These are phyloP conservation scores for Wolfiporia cocos DNA, from an alignment of 1,284 basidiomycete species.

Conservation along the genomic window DNA sequence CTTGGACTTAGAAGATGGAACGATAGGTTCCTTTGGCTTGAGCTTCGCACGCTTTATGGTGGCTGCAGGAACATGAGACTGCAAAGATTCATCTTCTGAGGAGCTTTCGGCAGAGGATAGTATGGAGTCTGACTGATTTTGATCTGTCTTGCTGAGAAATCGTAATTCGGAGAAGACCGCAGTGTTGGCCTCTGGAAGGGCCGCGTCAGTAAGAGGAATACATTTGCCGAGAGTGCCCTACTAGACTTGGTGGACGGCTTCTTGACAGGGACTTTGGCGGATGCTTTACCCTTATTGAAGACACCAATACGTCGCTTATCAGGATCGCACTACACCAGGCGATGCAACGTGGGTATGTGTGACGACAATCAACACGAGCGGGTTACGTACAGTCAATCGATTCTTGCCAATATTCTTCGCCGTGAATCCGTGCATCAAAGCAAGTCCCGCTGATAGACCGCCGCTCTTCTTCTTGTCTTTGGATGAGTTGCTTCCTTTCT, in stretches of 20 bases:
- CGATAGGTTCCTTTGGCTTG: no score
- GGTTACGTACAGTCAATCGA: constrained; percentile 65
- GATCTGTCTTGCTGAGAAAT: constrained; percentile 37
- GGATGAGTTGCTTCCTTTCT: constrained; percentile 22
- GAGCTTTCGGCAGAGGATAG: no score
- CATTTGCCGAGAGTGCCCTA: constrained; percentile 3
- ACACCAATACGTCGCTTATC: constrained; percentile 53
- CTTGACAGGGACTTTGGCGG: constrained; percentile 32
- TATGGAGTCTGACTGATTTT: no score
- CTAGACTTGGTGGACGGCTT: constrained; percentile 8
- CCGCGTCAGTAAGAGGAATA: background rate
- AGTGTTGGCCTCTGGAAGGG: constrained; percentile 9
- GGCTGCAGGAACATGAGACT: no score
- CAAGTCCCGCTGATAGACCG: constrained; percentile 43
- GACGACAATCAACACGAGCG: background rate
- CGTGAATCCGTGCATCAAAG: constrained; percentile 70
- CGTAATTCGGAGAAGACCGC: constrained; percentile 42
- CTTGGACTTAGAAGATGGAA: no score
- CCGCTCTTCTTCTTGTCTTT: constrained; percentile 26
- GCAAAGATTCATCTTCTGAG: no score
- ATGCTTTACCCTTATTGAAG: constrained; percentile 68
- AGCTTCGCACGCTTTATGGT: no score
- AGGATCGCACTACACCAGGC: constrained; percentile 34
- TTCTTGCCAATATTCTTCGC: constrained; percentile 64
- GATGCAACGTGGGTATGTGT: constrained; percentile 1